A percentile compares a stretch with the other conserved stretches of the same genome.
Evolutionary conservation across 768 basidiomycete species (phyloP).

Genomic region (Cystobasidium onofrii): DNA sequence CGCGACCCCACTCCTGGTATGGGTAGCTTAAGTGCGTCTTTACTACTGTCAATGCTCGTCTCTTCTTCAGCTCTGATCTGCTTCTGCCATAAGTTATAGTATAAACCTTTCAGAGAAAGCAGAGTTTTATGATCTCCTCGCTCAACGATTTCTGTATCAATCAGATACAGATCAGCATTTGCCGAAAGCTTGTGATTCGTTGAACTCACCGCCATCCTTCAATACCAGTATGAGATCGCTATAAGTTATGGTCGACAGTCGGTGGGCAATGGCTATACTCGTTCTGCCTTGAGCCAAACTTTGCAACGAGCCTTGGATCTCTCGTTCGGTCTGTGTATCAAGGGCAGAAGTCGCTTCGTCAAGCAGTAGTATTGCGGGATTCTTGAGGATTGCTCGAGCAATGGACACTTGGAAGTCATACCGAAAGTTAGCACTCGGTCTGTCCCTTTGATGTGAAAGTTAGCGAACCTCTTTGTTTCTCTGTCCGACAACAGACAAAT

Average conservation of each 20-base stretch:
- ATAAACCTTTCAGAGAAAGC: constrained; percentile 6
- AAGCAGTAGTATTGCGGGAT: constrained; percentile 49
- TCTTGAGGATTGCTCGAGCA: constrained; percentile 75
- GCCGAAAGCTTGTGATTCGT: neutral
- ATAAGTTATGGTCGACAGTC: constrained; percentile 53
- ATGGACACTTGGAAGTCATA: constrained; percentile 56
- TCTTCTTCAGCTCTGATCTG: constrained; percentile 32
- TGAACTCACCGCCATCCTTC: constrained; percentile 59
- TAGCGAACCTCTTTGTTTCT: constrained; percentile 36
- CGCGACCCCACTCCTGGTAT: neutral
- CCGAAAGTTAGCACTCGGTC: no score
- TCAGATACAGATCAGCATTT: neutral
- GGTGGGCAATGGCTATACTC: constrained; percentile 36
- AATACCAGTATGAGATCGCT: constrained; percentile 78
- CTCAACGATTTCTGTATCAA: constrained; percentile 22
- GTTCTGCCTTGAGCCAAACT: constrained; percentile 53
- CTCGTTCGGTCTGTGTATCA: constrained; percentile 82
- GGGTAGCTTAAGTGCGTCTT: neutral
- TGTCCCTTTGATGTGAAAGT: no score
- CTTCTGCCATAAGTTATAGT: constrained; percentile 32
- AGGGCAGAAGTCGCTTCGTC: constrained; percentile 53
- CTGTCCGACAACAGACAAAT: neutral
- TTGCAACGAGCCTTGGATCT: constrained; percentile 78
- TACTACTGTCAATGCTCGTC: neutral
- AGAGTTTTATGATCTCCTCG: constrained; percentile 19